phyloP scores from a whole-genome alignment of 768 basidiomycete genomes.

The Russula earlei region DNA sequence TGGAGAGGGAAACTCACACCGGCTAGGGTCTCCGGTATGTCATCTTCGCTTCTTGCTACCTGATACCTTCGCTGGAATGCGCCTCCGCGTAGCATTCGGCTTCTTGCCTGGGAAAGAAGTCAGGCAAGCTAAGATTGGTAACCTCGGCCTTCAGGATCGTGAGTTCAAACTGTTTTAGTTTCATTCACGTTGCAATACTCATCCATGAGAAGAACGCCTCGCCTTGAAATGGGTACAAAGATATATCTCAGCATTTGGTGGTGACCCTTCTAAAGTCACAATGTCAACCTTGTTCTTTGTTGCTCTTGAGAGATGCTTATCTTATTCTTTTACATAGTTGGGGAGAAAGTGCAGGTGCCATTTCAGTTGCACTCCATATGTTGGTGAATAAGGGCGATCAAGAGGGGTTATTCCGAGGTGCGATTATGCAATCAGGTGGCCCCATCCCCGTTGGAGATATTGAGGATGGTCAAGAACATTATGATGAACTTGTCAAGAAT shows the following conservation, averaged over 20 bases:
- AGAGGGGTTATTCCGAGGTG: constrained; percentile 22
- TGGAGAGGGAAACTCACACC: not conserved
- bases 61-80: not conserved
- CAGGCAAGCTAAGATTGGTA: constrained; percentile 15
- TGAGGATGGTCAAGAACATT: constrained; percentile 17
- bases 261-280: constrained; percentile 29
- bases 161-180: not conserved
- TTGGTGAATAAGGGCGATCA: constrained; percentile 20
- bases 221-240: constrained; percentile 35
- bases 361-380: constrained; percentile 26
- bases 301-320: not conserved
- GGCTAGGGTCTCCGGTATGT: constrained; percentile 4
- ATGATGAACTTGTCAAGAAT: constrained; percentile 20
- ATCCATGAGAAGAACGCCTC: constrained; percentile 23
- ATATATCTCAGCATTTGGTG: constrained; percentile 34
- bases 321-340: constrained; percentile 7
- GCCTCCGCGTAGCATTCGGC: constrained; percentile 5
- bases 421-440: constrained; percentile 24
- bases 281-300: constrained; percentile 15
- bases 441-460: constrained; percentile 20
- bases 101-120: constrained; percentile 17
- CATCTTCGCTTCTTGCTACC: not conserved
- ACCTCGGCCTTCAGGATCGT: constrained; percentile 20
- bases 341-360: constrained; percentile 35
- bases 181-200: not conserved